Conservation (phyloP, 2,329 filamentous ascomycete genomes). For the Nemania serpens region DNA sequence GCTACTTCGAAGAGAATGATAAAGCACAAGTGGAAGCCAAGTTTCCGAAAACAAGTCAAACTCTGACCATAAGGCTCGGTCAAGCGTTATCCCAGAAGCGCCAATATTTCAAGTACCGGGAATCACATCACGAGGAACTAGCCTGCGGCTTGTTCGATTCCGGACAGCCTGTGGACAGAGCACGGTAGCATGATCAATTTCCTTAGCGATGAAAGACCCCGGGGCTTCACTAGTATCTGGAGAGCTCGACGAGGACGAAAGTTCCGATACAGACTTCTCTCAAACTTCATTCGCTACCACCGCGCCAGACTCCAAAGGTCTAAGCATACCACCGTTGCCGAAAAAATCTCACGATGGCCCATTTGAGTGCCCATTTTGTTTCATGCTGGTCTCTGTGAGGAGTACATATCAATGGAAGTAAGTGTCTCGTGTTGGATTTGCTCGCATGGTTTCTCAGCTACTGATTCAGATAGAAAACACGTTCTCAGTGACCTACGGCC, state of each 20-base stretch:
- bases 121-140: conserved; percentile 44
- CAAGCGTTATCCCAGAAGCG: conserved; percentile 42
- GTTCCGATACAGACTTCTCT: conserved; percentile 33
- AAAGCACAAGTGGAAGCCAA: conserved; percentile 41
- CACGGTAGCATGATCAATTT: conserved; percentile 36
- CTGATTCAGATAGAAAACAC: conserved; percentile 38
- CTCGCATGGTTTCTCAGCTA: not conserved
- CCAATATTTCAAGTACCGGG: conserved; percentile 45
- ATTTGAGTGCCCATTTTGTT: conserved; percentile 50
- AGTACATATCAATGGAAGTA: conserved; percentile 41
- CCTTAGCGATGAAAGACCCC: conserved; percentile 23
- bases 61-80: conserved; percentile 37
- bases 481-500: conserved; percentile 46
- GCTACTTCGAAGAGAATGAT: conserved; percentile 37
- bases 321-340: conserved; percentile 34
- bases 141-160: conserved; percentile 32
- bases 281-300: conserved; percentile 42
- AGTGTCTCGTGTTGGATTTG: not conserved
- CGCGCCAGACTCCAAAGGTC: conserved; percentile 11
- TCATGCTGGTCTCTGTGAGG: conserved; percentile 40
- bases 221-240: not conserved
- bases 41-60: conserved; percentile 30
- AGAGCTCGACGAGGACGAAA: conserved; percentile 29
- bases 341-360: conserved; percentile 31
- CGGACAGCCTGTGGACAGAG: conserved; percentile 16